Evolutionary conservation across 2,329 filamentous ascomycete genomes (phyloP), one percentile per base, ranked within the genome.

Genomic region (Hortaea werneckii): DNA sequence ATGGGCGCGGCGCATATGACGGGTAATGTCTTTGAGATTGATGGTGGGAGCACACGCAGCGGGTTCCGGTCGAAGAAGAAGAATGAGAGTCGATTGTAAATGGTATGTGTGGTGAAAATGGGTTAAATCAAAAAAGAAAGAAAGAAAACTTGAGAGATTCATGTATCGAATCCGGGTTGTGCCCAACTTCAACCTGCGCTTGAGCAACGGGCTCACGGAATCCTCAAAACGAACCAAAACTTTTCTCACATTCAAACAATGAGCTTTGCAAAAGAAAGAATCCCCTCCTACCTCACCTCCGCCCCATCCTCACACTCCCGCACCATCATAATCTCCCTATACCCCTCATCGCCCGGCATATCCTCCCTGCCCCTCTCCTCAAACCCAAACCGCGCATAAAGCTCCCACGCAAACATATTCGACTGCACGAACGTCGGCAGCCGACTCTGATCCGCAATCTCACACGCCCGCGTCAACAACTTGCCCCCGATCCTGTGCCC

Each of bases 11-110:
- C 65, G 9, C 69, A 74, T 52, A 67, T 72, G 60, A 72, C 69
- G 5, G 70, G 69, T 0, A 71, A 71, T 54, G 70, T 68, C 10
- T 54, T 73, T 26, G 70, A 73, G 59, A 57, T 74, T 44, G 71
- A 74, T 58, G 71, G 71, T 5, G 71, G 71, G 3, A 65, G 63
- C 35, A 70, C 60, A 7, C 50, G 67, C 45, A 69, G 60, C 30
- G 70, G 70, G 6, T 71, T 65, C 59, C 63, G 65, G 47, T 58
- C 60, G 7, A 66, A 64, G 52, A 50, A 48, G 45, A 49, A 49
- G 46, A 50, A 49, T n/a, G 38, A 48, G 40, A 12, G 7, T 27
- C 34, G 40, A 5, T 9, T 41, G 10, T 41, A 35, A n/a, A 35
- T 2, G 20, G 20, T 20, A 20, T 20, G 20, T 20, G 20, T 20